Conservation (phyloP, 2,329 filamentous ascomycete species). For the Sporothrix humicola region DNA sequence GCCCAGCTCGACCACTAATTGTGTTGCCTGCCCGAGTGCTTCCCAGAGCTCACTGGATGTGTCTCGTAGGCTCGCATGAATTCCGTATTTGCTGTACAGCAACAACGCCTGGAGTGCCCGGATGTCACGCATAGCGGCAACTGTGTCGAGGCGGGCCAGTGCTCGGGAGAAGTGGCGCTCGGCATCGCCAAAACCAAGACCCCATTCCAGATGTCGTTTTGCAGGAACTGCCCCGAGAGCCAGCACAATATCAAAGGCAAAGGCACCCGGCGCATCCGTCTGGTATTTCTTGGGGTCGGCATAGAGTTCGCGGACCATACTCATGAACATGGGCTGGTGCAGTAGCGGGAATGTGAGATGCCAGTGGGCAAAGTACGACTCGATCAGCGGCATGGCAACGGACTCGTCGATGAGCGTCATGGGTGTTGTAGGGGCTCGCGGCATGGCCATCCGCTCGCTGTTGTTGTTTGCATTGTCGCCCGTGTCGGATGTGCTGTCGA, state of each 20-base stretch:
- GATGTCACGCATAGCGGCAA: slow-evolving; percentile 19
- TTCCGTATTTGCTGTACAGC: slow-evolving; percentile 28
- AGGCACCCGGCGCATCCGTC: slow-evolving; percentile 16
- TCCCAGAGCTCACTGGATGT: slow-evolving; percentile 30
- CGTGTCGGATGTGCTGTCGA: neutral
- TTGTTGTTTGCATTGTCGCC: neutral
- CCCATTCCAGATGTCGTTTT: slow-evolving; percentile 22
- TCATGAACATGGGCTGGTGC: slow-evolving; percentile 36
- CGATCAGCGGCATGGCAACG: slow-evolving; percentile 33
- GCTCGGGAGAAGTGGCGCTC: slow-evolving; percentile 25
- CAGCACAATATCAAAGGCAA: slow-evolving; percentile 29
- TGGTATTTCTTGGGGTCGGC: slow-evolving; percentile 9
- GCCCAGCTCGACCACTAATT: slow-evolving; percentile 21
- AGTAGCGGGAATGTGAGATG: slow-evolving; percentile 37
- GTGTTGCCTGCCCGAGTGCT: slow-evolving; percentile 23
- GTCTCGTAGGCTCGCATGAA: slow-evolving; percentile 22
- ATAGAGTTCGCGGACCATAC: slow-evolving; percentile 29
- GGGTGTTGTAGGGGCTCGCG: neutral
- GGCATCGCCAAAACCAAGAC: slow-evolving; percentile 10
- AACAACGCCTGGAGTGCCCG: slow-evolving; percentile 25
- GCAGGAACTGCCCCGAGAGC: slow-evolving; percentile 19
- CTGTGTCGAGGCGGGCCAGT: slow-evolving; percentile 13
- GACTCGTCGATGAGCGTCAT: slow-evolving; percentile 13
- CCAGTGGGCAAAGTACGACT: slow-evolving; percentile 37
- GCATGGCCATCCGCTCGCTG: slow-evolving; percentile 13